Evolutionary conservation across 73 alveolate genomes (phyloP), one percentile per base, ranked within the genome.

Genomic region (Loxodes magnus): DNA sequence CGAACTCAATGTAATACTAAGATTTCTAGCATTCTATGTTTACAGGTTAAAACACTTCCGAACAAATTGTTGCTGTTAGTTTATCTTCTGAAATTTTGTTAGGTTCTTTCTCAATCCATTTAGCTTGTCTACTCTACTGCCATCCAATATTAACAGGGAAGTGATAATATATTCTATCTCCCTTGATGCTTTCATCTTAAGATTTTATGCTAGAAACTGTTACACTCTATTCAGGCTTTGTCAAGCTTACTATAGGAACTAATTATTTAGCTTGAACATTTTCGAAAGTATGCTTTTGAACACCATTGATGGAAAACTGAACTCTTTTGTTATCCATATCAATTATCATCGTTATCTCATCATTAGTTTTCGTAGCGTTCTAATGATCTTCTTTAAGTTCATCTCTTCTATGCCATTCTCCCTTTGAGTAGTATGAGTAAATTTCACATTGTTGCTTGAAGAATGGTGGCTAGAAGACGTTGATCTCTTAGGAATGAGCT

Each of bases 141-240:
- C 27, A 46, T 25, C 59, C 59, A 24, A n/a, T 25, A 24, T 46
- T 46, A 24, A 46, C 17, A 24, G 59, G 59, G 39, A 46, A 46
- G 17, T 46, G 46, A 24, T 12, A 46, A 2, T 10, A 46, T 9
- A 46, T 41, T 24, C n/a, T 37, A 2, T 46, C 59, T 10, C 59
- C 39, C 2, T 46, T 19, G 2, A 46, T 25, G 0, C 50, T 10
- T 1, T 37, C 59, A 17, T 25, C 27, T 20, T 46, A 46, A 2
- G 43, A 25, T 2, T 46, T 41, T 12, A 46, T 41, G n/a, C 43
- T 25, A 46, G 52, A n/a, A 17, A 46, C 59, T 21, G 59, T 46
- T 10, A 46, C 2, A 46, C 27, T 12, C 27, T 46, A 41, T 2
- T 46, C 27, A 10, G 36, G 7, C 14, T 41, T 41, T 25, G 43